Percentiles rank a stretch among this genome's conserved stretches.
phyloP scores from a whole-genome alignment of 352 stramenopile species.

The Phytophthora agathidicida region DNA sequence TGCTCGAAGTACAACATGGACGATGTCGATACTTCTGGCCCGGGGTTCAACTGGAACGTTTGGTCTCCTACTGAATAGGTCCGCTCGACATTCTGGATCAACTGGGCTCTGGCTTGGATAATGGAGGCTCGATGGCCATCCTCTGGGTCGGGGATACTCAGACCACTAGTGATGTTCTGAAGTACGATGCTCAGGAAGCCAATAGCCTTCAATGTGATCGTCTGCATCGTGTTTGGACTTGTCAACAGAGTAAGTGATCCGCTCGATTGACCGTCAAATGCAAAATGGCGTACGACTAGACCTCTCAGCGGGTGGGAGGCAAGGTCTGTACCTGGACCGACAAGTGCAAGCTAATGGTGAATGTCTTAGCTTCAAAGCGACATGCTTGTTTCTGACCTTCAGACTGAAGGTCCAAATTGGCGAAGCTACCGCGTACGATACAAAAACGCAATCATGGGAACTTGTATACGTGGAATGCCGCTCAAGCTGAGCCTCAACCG shows the following conservation, averaged over 20 bases:
- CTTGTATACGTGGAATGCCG: no score
- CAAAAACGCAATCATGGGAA: background rate
- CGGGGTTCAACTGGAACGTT: constrained; percentile 27
- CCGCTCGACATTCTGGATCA: constrained; percentile 41
- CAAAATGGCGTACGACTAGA: constrained; percentile 9
- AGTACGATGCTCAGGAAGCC: background rate
- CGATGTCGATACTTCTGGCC: constrained; percentile 24
- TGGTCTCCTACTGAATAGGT: constrained; percentile 28
- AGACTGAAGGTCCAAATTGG: constrained; percentile 1
- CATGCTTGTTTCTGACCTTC: constrained; percentile 2
- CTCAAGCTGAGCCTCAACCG: constrained; percentile 1
- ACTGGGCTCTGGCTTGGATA: constrained; percentile 20
- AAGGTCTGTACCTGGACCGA: no score
- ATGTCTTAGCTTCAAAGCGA: constrained; percentile 22
- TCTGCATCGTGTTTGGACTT: background rate
- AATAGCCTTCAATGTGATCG: background rate
- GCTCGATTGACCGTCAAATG: constrained; percentile 6
- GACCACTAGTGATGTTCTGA: background rate
- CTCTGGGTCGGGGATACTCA: constrained; percentile 26
- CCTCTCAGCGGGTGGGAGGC: background rate
- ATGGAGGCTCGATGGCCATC: constrained; percentile 34
- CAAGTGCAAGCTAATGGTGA: no score
- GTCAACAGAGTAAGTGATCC: background rate
- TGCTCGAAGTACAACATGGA: constrained; percentile 38
- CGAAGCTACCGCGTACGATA: background rate